These are phyloP conservation scores for Protoeuglena noctilucae DNA, from an alignment of 139 green algal genomes.

Conservation along the genomic window DNA sequence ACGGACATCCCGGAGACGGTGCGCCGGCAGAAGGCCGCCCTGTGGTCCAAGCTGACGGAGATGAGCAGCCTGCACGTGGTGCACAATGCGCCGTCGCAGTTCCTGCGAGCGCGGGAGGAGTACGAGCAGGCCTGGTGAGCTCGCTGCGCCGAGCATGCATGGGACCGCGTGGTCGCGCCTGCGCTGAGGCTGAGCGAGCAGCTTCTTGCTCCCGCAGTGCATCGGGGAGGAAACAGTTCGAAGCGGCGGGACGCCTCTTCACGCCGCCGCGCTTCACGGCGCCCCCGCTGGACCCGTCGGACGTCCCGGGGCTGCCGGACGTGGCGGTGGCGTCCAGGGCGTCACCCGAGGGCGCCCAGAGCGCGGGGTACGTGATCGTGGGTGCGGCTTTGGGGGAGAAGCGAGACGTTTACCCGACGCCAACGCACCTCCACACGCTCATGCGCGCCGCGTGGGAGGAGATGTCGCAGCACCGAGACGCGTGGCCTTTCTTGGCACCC, in stretches of 20 bases:
- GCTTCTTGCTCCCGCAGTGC: too few species aligned
- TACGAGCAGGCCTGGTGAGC: too few species aligned
- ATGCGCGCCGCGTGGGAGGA: conserved; percentile 12
- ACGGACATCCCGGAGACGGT: not conserved
- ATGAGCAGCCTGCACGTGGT: not conserved
- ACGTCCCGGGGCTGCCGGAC: conserved; percentile 71
- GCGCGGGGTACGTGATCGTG: not conserved
- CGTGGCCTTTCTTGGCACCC: conserved; percentile 70
- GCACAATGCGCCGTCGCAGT: not conserved
- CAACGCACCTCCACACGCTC: not conserved
- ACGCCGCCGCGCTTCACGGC: too few species aligned
- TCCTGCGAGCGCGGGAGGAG: too few species aligned
- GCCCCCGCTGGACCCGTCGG: conserved; percentile 16
- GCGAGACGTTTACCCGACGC: too few species aligned
- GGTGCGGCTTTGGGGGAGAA: conserved; percentile 14
- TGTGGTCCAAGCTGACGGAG: not conserved
- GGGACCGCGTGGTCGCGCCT: not conserved
- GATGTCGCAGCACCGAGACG: conserved; percentile 43
- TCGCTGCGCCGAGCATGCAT: not conserved
- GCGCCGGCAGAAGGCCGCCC: not conserved
- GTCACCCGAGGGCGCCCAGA: not conserved
- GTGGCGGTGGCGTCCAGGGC: conserved; percentile 20
- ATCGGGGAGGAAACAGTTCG: too few species aligned
- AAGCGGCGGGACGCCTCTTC: too few species aligned
- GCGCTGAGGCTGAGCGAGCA: too few species aligned